Conservation (phyloP, 202 grass and related monocot species). For the Alloteropsis angusta region DNA sequence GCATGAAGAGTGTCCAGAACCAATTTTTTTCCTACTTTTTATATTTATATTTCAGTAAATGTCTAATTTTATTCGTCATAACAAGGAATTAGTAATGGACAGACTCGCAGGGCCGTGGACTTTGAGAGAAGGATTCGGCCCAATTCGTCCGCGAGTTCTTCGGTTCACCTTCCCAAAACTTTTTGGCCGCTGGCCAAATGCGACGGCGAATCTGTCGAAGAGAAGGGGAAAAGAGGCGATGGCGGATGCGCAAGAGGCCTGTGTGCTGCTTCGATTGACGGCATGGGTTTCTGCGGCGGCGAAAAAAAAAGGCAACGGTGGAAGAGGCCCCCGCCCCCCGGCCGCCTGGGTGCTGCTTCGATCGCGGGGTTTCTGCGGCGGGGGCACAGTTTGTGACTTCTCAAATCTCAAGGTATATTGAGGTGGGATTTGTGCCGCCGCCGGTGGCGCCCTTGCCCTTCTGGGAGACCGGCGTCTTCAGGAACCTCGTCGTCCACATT, state of each 20-base stretch:
- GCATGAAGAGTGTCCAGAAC: too few species aligned
- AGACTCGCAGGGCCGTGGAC: not conserved
- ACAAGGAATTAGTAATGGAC: not conserved
- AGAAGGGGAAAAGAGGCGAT: not conserved
- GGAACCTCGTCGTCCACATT: conserved; percentile 30
- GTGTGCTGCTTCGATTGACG: conserved; percentile 24
- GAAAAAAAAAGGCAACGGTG: too few species aligned
- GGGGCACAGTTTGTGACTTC: conserved; percentile 22
- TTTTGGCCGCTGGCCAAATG: not conserved
- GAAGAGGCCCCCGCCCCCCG: too few species aligned
- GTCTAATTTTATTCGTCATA: too few species aligned
- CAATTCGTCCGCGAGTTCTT: not conserved
- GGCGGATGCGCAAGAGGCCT: not conserved
- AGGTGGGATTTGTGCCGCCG: conserved; percentile 14
- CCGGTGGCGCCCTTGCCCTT: conserved; percentile 12
- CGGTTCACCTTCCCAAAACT: not conserved
- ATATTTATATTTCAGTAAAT: too few species aligned
- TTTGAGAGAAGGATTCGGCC: not conserved
- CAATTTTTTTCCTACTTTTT: too few species aligned
- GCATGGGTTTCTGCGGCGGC: conserved; percentile 24
- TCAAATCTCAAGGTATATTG: not conserved
- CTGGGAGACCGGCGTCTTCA: conserved; percentile 24
- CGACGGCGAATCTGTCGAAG: not conserved
- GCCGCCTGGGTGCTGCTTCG: conserved; percentile 23
- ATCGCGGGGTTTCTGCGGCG: conserved; percentile 12